phyloP scores from a whole-genome alignment of 176 grass and related monocot genomes.

The Dendrocalamus sinicus region DNA sequence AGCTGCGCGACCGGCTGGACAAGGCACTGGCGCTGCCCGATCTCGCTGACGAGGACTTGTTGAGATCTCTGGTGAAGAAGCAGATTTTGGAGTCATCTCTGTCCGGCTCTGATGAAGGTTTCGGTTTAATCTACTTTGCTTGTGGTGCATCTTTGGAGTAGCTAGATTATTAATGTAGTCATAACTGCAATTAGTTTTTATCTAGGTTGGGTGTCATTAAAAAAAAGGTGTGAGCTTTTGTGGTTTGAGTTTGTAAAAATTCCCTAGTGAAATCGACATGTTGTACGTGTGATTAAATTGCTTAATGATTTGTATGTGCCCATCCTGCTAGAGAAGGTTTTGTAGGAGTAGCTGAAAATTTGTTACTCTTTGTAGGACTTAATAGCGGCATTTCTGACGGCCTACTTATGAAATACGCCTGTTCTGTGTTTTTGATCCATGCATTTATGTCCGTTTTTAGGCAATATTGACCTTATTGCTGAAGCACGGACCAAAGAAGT shows the following conservation, averaged over 20 bases:
- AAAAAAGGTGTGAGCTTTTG: background rate
- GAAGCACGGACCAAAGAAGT: conserved; percentile 67
- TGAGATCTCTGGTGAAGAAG: conserved; percentile 73
- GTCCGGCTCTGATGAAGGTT: conserved; percentile 33
- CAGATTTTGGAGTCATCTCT: conserved; percentile 55
- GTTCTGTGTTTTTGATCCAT: conserved; percentile 22
- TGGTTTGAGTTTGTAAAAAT: conserved; percentile 7
- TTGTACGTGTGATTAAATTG: background rate
- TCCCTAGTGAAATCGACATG: background rate
- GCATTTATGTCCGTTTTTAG: conserved; percentile 43
- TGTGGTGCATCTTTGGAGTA: background rate
- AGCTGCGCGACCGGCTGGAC: conserved; percentile 71
- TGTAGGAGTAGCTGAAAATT: background rate
- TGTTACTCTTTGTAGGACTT: conserved; percentile 20
- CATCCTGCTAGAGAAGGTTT: background rate
- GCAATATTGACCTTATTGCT: conserved; percentile 65
- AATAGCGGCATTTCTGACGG: conserved; percentile 4
- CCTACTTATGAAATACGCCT: background rate
- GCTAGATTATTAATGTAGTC: conserved; percentile 31
- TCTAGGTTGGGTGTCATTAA: conserved; percentile 14
- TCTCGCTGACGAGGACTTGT: conserved; percentile 56
- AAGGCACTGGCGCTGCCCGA: conserved; percentile 64
- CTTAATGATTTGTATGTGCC: background rate
- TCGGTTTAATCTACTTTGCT: conserved; percentile 22
- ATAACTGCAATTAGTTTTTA: conserved; percentile 12